Evolutionary conservation across 352 stramenopile species (phyloP), one percentile per base, ranked within the genome.

Genomic region (Peronospora destructor): DNA sequence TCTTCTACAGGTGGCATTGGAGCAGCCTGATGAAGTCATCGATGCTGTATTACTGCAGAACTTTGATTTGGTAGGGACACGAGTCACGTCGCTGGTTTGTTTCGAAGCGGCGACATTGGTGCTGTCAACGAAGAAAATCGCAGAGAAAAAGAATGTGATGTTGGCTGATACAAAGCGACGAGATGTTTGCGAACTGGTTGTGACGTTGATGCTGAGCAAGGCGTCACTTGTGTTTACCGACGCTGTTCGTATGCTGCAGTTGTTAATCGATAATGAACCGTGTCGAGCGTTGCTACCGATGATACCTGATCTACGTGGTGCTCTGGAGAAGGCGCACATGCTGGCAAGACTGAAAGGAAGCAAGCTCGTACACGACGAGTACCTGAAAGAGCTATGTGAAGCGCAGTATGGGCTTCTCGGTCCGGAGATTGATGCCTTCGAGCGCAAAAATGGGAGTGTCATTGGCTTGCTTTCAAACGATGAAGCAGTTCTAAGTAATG

Each of bases 171-270:
- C 45, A 2, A 49, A 45, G 17, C 49, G 28, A 28, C 47, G n/a
- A 8, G 12, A n/a, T 33, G 43, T 72, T 16, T 85, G 78, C 32
- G 55, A 72, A n/a, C 12, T 71, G 8, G 63, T 85, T 11, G 76
- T 87, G 6, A 45, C 50, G 13, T 53, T 90, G 6, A 61, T 84
- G 52, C 68, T 90, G 23, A 85, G 72, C 34, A 51, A 68, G 6
- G 50, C 80, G 2, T 70, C 73, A 0, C 19, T 76, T n/a, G 79
- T 72, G 30, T 77, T 78, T 49, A 57, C 74, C 28, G 79, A 87
- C 16, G 63, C 49, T 8, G 47, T 81, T 7, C 74, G 74, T 1
- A 49, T 90, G 53, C 30, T 90, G 23, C 74, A 90, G 50, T 67
- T 85, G 51, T 49, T 87, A 26, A 57, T 84, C 6, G 72, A 87